Evolutionary conservation across 495 filamentous ascomycete genomes (phyloP).

Genomic region (Tuber borchii): DNA sequence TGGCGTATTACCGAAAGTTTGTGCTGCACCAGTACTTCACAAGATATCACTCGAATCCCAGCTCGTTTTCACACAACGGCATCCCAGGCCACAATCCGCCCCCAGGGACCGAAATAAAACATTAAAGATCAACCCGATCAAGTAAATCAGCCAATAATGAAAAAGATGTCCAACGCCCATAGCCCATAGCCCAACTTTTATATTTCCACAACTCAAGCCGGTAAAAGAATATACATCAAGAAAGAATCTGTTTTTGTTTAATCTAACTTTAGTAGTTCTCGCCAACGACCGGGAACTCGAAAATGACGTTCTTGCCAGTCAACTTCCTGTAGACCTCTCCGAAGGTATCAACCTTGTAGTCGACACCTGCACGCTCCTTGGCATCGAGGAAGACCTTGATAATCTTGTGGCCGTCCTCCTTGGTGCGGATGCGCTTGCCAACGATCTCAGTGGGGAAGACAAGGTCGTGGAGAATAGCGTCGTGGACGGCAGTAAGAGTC

Average conservation of each 20-base stretch:
- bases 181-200: neutral
- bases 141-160: neutral
- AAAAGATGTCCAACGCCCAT: neutral
- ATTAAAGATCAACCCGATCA: neutral
- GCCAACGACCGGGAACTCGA: slow-evolving; percentile 84
- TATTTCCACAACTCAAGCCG: neutral
- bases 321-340: slow-evolving; percentile 95
- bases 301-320: slow-evolving; percentile 86
- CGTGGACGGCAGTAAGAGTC: slow-evolving; percentile 95
- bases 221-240: slow-evolving; percentile 14
- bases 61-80: neutral
- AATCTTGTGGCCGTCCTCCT: slow-evolving; percentile 94
- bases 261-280: slow-evolving; percentile 64
- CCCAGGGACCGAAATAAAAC: neutral
- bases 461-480: slow-evolving; percentile 88
- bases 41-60: neutral
- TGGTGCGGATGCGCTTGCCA: slow-evolving; percentile 91
- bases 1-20: neutral
- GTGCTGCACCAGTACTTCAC: neutral
- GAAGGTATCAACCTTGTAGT: slow-evolving; percentile 98
- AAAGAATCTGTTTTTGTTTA: neutral
- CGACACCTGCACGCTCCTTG: slow-evolving; percentile 98
- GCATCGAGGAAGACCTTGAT: slow-evolving; percentile 97
- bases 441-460: slow-evolving; percentile 99
- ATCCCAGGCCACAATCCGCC: neutral